A percentile compares a stretch with the other conserved stretches of the same genome.
Evolutionary conservation across 768 basidiomycete genomes (phyloP).

Genomic region (Trametes maxima): DNA sequence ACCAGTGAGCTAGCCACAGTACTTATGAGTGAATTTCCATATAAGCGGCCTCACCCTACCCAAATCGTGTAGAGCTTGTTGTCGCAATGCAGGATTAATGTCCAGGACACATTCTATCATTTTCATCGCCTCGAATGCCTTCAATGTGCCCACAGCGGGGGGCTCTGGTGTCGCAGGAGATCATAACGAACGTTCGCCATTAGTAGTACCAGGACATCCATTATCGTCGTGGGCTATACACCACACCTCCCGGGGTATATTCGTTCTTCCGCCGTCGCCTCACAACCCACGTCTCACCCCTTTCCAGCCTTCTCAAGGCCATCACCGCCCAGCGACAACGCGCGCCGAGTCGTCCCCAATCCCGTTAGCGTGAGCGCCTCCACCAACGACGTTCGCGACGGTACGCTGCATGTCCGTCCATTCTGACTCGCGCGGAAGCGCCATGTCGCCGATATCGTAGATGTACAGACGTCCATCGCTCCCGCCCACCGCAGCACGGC

Average conservation of each 20-base stretch:
- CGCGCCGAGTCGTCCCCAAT: conserved; percentile 33
- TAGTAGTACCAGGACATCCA: too few species aligned
- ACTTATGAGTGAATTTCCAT: too few species aligned
- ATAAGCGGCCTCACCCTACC: too few species aligned
- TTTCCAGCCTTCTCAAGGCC: not conserved
- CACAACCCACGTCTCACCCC: not conserved
- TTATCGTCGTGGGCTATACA: too few species aligned
- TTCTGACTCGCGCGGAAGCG: conserved; percentile 84
- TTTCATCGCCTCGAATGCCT: too few species aligned
- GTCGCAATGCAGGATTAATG: too few species aligned
- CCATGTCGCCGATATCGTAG: conserved; percentile 94
- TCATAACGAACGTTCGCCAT: too few species aligned
- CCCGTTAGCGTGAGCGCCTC: conserved; percentile 42
- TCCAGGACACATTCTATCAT: too few species aligned
- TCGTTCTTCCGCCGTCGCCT: not conserved
- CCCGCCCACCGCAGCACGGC: conserved; percentile 86
- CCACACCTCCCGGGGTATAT: conserved; percentile 6
- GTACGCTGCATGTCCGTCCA: conserved; percentile 94
- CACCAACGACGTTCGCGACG: conserved; percentile 65
- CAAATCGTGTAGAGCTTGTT: too few species aligned
- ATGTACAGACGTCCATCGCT: conserved; percentile 93
- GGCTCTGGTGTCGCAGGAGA: too few species aligned
- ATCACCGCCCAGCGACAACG: conserved; percentile 27
- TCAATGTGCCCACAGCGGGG: too few species aligned
- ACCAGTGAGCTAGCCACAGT: too few species aligned